Percentiles rank a stretch among this genome's conserved stretches.
These are phyloP conservation scores for Scutellaria galericulata DNA, from an alignment of 257 asterid genomes.

Conservation along the genomic window DNA sequence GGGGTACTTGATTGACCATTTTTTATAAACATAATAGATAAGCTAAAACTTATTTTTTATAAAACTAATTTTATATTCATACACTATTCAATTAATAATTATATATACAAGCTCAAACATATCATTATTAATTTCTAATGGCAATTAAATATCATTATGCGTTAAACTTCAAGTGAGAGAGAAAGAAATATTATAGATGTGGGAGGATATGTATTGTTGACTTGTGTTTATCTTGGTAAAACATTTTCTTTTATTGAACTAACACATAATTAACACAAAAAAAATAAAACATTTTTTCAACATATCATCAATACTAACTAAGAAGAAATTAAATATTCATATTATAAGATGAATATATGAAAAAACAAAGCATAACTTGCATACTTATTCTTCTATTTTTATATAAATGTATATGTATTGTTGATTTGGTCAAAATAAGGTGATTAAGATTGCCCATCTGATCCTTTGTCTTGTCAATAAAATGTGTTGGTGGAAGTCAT, in stretches of 20 bases:
- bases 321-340: background rate
- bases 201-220: background rate
- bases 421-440: conserved; percentile 35
- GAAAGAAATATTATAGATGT: background rate
- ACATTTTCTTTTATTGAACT: too few relatives aligned
- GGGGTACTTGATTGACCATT: too few relatives aligned
- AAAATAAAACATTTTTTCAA: background rate
- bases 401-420: background rate
- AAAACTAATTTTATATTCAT: too few relatives aligned
- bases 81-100: too few relatives aligned
- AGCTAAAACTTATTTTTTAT: too few relatives aligned
- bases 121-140: too few relatives aligned
- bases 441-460: background rate
- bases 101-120: too few relatives aligned
- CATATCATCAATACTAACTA: background rate
- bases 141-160: background rate
- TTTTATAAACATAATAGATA: too few relatives aligned
- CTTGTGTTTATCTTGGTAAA: background rate
- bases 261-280: too few relatives aligned
- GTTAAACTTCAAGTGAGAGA: conserved; percentile 2
- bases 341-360: background rate
- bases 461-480: conserved; percentile 16
- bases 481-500: conserved; percentile 18
- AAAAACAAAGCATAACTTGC: conserved; percentile 16
- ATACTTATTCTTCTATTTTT: conserved; percentile 5